Conservation (phyloP, 1,284 basidiomycete species). For the Coniferiporia weirii region DNA sequence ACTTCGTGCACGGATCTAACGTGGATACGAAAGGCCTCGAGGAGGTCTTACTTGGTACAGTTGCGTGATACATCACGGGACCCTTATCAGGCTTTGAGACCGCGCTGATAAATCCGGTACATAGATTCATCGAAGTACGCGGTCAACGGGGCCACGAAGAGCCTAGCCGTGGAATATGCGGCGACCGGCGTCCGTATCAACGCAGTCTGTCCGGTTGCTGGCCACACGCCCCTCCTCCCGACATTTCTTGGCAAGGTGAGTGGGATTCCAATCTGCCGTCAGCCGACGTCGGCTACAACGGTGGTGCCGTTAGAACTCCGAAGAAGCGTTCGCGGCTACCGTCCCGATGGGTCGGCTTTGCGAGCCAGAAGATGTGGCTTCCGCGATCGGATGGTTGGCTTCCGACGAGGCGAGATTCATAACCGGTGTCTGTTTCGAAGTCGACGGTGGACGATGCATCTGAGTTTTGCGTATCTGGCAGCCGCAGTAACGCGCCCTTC, state of each 20-base stretch:
- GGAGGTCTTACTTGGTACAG: slow-evolving; percentile 18
- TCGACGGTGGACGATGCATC: slow-evolving; percentile 64
- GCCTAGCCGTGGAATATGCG: not conserved
- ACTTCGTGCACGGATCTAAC: not conserved
- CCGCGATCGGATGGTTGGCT: slow-evolving; percentile 76
- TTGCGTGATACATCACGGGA: slow-evolving; percentile 8
- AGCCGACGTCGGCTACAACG: not conserved
- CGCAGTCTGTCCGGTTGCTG: slow-evolving; percentile 17
- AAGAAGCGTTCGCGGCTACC: slow-evolving; percentile 10
- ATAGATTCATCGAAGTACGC: not conserved
- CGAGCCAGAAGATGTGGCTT: slow-evolving; percentile 16
- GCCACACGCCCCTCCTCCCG: slow-evolving; percentile 10
- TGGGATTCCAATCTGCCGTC: not conserved
- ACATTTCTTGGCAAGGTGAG: slow-evolving; percentile 16
- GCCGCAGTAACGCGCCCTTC: not conserved
- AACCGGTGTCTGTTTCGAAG: slow-evolving; percentile 78
- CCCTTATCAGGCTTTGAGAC: not conserved
- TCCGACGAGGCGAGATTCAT: slow-evolving; percentile 84
- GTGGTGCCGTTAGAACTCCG: not conserved
- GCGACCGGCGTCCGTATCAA: slow-evolving; percentile 7
- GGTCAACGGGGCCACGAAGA: slow-evolving; percentile 3
- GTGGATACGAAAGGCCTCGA: slow-evolving; percentile 6
- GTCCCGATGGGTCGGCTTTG: slow-evolving; percentile 15
- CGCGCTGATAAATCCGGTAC: slow-evolving; percentile 4
- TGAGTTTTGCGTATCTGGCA: not conserved